A percentile compares a stretch with the other conserved stretches of the same genome.
Evolutionary conservation across 2,329 filamentous ascomycete genomes (phyloP).

Genomic region (Alternaria gansuensis): DNA sequence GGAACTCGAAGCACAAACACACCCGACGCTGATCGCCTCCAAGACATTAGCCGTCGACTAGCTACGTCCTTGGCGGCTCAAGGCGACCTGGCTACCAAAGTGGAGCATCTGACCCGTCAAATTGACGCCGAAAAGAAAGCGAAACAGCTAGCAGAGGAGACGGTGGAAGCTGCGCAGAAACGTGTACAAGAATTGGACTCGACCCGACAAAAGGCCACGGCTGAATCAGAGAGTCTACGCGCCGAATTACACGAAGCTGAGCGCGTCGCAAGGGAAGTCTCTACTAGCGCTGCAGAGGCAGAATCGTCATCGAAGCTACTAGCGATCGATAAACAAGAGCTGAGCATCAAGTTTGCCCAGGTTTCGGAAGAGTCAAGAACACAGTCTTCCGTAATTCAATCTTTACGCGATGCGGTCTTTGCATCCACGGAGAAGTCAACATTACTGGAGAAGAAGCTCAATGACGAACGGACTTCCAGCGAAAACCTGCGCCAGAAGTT

Average conservation of each 20-base stretch:
- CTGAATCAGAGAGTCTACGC: conserved; percentile 85
- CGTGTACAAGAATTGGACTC: conserved; percentile 84
- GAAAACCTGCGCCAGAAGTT: conserved; percentile 81
- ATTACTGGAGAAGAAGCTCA: conserved; percentile 80
- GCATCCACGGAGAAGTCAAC: conserved; percentile 80
- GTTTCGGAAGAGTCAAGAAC: conserved; percentile 72
- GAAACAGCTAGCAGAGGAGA: conserved; percentile 87
- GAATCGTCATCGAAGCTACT: conserved; percentile 77
- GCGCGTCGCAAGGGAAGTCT: conserved; percentile 80
- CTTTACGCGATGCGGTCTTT: conserved; percentile 78
- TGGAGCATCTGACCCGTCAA: conserved; percentile 74
- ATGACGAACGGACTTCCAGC: conserved; percentile 80
- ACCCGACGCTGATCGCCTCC: conserved; percentile 71
- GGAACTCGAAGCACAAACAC: conserved; percentile 66
- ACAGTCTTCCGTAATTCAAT: conserved; percentile 74
- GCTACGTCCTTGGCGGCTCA: conserved; percentile 82
- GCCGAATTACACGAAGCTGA: conserved; percentile 84
- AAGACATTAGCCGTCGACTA: conserved; percentile 81
- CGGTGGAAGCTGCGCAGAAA: conserved; percentile 80
- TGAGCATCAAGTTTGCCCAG: conserved; percentile 74
- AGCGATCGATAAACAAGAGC: conserved; percentile 84
- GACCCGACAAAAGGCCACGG: conserved; percentile 82
- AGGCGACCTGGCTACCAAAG: conserved; percentile 78
- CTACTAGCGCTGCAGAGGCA: conserved; percentile 79
- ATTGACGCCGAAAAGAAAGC: conserved; percentile 82